Percentiles rank a stretch among this genome's conserved stretches.
Evolutionary conservation across 1,139 yeast genomes (phyloP).

Genomic region (Groenewaldozyma auringiensis): DNA sequence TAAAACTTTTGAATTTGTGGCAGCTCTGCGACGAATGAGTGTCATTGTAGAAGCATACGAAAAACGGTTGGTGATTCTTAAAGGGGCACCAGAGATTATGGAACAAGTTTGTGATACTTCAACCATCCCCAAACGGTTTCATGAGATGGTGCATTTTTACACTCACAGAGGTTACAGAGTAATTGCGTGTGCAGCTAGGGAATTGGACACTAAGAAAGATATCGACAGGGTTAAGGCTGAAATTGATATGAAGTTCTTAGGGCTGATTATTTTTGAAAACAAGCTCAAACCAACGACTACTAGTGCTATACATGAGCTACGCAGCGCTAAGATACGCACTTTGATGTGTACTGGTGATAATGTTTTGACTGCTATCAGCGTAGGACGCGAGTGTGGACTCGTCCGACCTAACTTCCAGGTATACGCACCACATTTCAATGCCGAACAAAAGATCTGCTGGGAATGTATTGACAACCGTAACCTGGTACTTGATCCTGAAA

Average conservation of each 20-base stretch:
- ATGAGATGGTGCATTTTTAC: constrained; percentile 66
- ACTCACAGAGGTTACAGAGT: constrained; percentile 93
- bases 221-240: constrained; percentile 56
- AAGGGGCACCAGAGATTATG: constrained; percentile 99
- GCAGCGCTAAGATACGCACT: constrained; percentile 64
- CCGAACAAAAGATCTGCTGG: constrained; percentile 26
- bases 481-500: constrained; percentile 47
- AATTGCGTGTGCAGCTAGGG: constrained; percentile 83
- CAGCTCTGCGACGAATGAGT: constrained; percentile 85
- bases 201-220: constrained; percentile 36
- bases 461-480: constrained; percentile 32
- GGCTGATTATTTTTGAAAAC: constrained; percentile 89
- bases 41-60: constrained; percentile 50
- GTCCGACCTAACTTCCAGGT: constrained; percentile 43
- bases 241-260: constrained; percentile 59
- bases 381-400: constrained; percentile 75
- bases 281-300: constrained; percentile 67
- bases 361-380: constrained; percentile 87
- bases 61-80: constrained; percentile 49
- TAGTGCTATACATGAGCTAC: constrained; percentile 49
- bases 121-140: constrained; percentile 67
- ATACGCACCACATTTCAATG: constrained; percentile 59
- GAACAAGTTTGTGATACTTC: constrained; percentile 62
- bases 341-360: constrained; percentile 98
- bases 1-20: constrained; percentile 75